Base-by-base conservation (phyloP, 768 basidiomycete genomes). In the Leucosporidium creatinivorum region DNA sequence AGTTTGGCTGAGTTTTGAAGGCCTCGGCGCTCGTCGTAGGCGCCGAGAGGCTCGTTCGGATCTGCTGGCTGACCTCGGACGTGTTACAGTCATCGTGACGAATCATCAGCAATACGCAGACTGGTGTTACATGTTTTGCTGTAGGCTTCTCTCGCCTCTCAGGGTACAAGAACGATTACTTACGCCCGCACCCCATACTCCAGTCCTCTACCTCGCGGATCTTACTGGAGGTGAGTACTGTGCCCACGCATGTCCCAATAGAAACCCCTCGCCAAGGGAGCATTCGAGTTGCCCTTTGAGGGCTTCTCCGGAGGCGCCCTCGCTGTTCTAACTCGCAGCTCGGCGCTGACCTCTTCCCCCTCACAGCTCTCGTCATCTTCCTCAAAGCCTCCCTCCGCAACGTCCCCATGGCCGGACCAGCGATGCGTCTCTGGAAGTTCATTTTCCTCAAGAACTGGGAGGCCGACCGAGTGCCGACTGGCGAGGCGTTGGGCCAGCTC, bases 321-420 rank as follows among this genome's bases (percentile, higher is more conserved):
- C n/a, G n/a, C n/a, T n/a, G n/a, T n/a, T n/a, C n/a, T n/a, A n/a
- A n/a, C n/a, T 21, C 51, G 23, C 2, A 10, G 2, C 52, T 25
- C 25, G 23, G 52, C n/a, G 52, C 25, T n/a, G 52, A 51, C 50
- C 21, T n/a, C 12, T 21, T 25, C 15, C 23, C 50, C 9, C 21
- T 23, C 50, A 51, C 26, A 54, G 52, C 52, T 8, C 83, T 98
- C 47, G 87, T 86, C 77, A 99, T 99, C 75, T 87, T 94, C 23
- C 81, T 98, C 65, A 99, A 98, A 83, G 89, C 88, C 76, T 89
- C 87, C 73, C 81, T 98, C 67, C 89, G 89, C 74, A 87, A 85
- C 82, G 77, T 96, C 5, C 94, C 94, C n/a, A 77, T 98, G 54
- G 77, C 93, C 26, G 94, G 94, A 18, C 63, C 64, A 19, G 66